Evolutionary conservation across 2,329 filamentous ascomycete species (phyloP), one percentile per base, ranked within the genome.

Genomic region (Teratosphaeria zuluensis): DNA sequence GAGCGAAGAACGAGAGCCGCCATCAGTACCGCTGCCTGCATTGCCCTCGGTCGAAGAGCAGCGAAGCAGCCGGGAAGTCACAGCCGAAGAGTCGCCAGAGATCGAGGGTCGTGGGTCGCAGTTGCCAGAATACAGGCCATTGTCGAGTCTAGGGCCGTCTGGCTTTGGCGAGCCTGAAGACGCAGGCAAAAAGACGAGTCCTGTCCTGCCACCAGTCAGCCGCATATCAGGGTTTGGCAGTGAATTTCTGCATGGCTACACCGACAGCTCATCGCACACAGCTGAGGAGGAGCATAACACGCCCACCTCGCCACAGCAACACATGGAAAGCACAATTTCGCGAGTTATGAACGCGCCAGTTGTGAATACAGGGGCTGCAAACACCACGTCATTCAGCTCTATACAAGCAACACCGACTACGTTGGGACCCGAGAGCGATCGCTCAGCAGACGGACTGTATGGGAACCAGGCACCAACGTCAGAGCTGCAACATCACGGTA

Each of bases 211-310:
- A 11, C 73, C 75, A 59, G 67, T 78, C 24, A 73, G 71, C 54
- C 69, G 74, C n/a, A 63, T 78, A 33, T 77, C 76, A 55, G 73
- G 72, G 12, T 76, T 76, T 64, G 73, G 72, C 2, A 70, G 70
- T 8, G 70, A 68, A 28, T 72, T 75, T 57, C 64, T 69, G 24
- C 55, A 55, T 16, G 55, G 52, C 8, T 32, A 35, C 35, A 38
- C 54, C 14, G 52, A 33, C 12, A 28, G 31, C 24, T 32, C 55
- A 12, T 56, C 35, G 16, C 9, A 31, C 28, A 56, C 55, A 8
- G 19, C 33, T 8, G 30, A 35, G 8, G 42, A 35, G 11, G 4
- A 35, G 8, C n/a, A 53, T 28, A 12, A 4, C 21, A 32, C 35
- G 14, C 54, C 35, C 54, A 42, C 42, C 31, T 28, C 48, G 32